Percentiles rank a stretch among this genome's conserved stretches.
phyloP scores from a whole-genome alignment of 148 eudicot genomes.

The Nepenthes mirabilis region DNA sequence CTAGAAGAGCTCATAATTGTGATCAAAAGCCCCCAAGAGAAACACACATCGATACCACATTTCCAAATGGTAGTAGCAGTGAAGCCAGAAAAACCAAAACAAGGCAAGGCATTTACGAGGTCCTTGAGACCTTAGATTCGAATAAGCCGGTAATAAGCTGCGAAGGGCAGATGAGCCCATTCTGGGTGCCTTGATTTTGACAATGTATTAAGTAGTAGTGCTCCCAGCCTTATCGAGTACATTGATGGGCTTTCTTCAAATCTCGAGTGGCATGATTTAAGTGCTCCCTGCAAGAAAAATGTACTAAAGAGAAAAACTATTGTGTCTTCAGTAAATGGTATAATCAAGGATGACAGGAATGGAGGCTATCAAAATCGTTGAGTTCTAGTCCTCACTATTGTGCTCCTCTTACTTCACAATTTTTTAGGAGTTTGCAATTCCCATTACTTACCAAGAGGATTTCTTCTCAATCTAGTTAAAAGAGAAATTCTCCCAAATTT shows the following conservation, averaged over 20 bases:
- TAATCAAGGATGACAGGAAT: too few species aligned
- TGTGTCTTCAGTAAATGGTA: too few species aligned
- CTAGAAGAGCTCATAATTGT: neutral
- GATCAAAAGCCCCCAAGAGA: neutral
- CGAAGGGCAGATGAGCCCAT: neutral
- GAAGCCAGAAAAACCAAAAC: neutral
- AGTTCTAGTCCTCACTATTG: too few species aligned
- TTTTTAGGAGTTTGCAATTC: too few species aligned
- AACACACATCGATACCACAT: neutral
- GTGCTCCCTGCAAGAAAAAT: too few species aligned
- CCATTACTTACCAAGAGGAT: too few species aligned
- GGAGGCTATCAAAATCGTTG: too few species aligned
- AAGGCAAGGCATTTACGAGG: too few species aligned
- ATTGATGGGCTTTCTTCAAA: neutral
- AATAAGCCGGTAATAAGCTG: neutral
- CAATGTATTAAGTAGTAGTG: neutral
- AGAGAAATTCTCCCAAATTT: too few species aligned
- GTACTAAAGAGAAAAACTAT: too few species aligned
- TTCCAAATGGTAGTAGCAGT: neutral
- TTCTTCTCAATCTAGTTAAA: too few species aligned
- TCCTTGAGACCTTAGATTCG: neutral
- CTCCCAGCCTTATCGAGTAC: neutral
- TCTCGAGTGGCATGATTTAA: neutral
- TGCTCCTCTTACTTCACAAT: too few species aligned
- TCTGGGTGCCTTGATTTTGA: conserved; percentile 7